These are phyloP conservation scores for Flagelloscypha sp. DNA, from an alignment of 768 basidiomycete species.

Conservation along the genomic window DNA sequence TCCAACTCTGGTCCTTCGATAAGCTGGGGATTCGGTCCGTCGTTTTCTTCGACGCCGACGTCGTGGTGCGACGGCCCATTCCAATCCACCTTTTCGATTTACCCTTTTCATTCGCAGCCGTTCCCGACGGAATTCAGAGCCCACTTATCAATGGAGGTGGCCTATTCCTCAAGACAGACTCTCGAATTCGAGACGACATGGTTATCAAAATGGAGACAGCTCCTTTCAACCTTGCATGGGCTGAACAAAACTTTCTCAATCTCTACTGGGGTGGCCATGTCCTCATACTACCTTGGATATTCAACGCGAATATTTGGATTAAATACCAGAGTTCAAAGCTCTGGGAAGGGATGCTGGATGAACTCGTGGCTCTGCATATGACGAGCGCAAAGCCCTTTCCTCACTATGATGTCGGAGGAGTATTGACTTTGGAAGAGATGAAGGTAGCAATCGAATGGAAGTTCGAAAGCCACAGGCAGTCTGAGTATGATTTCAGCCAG, in stretches of 20 bases:
- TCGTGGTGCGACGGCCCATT: conserved; percentile 22
- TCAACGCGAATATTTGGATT: conserved; percentile 29
- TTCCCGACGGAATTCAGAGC: conserved; percentile 20
- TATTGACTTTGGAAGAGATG: too few species aligned
- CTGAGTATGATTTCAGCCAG: too few species aligned
- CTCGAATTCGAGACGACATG: conserved; percentile 20
- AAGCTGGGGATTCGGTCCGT: conserved; percentile 16
- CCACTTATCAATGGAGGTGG: conserved; percentile 31
- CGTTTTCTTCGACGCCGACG: conserved; percentile 28
- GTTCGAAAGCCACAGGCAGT: too few species aligned
- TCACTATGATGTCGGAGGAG: too few species aligned
- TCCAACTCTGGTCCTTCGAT: conserved; percentile 26
- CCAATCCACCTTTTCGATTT: conserved; percentile 26
- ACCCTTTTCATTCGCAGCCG: conserved; percentile 25
- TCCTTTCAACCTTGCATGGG: conserved; percentile 26
- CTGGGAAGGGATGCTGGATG: conserved; percentile 21
- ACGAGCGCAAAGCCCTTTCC: too few species aligned
- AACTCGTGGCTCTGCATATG: conserved; percentile 25
- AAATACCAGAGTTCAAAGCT: conserved; percentile 20
- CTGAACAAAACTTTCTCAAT: conserved; percentile 37
- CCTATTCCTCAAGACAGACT: conserved; percentile 22
- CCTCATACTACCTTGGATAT: conserved; percentile 25
- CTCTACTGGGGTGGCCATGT: conserved; percentile 24
- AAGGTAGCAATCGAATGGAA: too few species aligned
- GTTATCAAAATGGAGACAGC: conserved; percentile 30